A percentile compares a stretch with the other conserved stretches of the same genome.
phyloP scores from a whole-genome alignment of 306 rosid genomes.

The Ceratonia siliqua region DNA sequence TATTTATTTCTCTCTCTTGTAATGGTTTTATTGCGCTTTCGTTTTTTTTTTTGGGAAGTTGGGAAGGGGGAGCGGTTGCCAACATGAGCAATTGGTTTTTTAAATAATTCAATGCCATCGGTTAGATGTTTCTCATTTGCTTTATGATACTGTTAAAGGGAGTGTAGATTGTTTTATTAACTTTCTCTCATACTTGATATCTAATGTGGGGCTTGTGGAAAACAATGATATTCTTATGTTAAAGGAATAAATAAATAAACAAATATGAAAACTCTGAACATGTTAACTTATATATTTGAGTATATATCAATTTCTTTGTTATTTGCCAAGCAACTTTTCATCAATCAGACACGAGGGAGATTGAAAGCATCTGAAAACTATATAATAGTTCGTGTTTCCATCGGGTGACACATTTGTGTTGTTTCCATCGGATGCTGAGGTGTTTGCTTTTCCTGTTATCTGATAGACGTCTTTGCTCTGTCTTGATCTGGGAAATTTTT shows the following conservation, averaged over 20 bases:
- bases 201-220: background rate
- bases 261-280: background rate
- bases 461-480: background rate
- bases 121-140: conserved; percentile 22
- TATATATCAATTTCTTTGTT: background rate
- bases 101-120: background rate
- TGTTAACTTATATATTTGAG: background rate
- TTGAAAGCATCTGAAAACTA: conserved; percentile 1
- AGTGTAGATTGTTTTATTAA: background rate
- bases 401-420: background rate
- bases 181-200: background rate
- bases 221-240: no score
- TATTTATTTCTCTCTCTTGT: background rate
- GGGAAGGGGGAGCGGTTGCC: background rate
- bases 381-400: background rate
- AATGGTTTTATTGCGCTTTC: background rate
- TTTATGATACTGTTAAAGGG: conserved; percentile 13
- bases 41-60: background rate
- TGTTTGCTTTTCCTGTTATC: conserved; percentile 9
- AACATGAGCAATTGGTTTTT: conserved; percentile 1
- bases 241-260: no score
- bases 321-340: background rate
- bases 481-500: background rate
- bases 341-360: background rate
- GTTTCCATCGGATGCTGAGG: no score